Evolutionary conservation across 1,284 basidiomycete species (phyloP).

Genomic region (Phenoliferia sp.): DNA sequence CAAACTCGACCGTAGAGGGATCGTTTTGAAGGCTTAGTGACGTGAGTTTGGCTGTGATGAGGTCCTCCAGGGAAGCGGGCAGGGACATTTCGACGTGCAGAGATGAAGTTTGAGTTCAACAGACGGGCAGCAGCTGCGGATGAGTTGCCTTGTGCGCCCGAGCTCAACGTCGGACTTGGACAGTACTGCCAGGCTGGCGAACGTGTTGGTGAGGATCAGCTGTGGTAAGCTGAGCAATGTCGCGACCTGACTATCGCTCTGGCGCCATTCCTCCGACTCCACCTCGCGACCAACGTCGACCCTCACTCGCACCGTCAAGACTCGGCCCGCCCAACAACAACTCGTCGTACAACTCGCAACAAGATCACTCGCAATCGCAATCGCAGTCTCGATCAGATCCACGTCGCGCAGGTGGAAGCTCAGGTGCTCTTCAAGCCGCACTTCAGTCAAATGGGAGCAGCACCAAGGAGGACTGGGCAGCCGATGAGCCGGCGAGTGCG

Average conservation of each 20-base stretch:
- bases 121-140: background rate
- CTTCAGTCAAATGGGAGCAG: background rate
- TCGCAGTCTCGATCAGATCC: no score
- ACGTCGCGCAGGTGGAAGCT: no score
- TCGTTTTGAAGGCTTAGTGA: constrained; percentile 16
- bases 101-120: background rate
- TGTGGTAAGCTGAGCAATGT: background rate
- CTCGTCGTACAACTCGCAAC: no score
- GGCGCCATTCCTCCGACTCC: background rate
- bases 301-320: background rate
- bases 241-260: background rate
- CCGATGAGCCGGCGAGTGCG: constrained; percentile 32
- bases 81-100: background rate
- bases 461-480: constrained; percentile 13
- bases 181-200: no score
- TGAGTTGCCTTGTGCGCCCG: background rate
- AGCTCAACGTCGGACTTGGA: no score
- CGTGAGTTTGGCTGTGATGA: constrained; percentile 16
- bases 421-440: background rate
- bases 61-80: constrained; percentile 10
- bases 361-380: no score
- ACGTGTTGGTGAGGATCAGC: no score
- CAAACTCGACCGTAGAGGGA: constrained; percentile 14
- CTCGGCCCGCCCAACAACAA: background rate
- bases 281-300: background rate